These are phyloP conservation scores for Botrytis cinerea DNA, from an alignment of 2,329 filamentous ascomycete genomes.

Conservation along the genomic window DNA sequence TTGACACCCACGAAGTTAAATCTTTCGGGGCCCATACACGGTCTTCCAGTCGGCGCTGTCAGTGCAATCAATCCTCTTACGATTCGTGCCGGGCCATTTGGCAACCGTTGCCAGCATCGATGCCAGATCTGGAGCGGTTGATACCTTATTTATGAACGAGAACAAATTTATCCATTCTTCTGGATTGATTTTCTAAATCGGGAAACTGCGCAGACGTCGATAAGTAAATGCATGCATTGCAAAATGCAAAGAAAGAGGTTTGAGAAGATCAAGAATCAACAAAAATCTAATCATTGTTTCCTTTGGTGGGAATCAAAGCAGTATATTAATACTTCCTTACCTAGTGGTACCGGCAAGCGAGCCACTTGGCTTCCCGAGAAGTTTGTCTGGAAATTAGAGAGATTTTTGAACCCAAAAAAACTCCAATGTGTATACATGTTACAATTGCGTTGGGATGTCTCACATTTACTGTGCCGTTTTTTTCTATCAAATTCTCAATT, in stretches of 20 bases:
- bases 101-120: background rate
- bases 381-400: background rate
- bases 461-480: constrained; percentile 1
- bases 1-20: background rate
- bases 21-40: background rate
- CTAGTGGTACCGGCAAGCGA: background rate
- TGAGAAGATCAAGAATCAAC: background rate
- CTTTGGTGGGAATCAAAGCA: background rate
- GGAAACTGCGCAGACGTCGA: background rate
- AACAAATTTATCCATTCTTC: background rate
- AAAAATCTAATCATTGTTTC: background rate
- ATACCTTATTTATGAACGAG: background rate
- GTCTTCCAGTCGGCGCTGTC: background rate
- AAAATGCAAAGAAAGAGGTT: background rate
- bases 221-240: background rate
- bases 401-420: background rate
- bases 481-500: background rate
- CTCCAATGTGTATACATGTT: background rate
- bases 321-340: background rate
- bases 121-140: background rate
- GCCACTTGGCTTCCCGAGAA: background rate
- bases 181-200: background rate
- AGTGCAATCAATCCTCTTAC: background rate
- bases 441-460: background rate
- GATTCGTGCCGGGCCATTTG: background rate